Percentiles rank a stretch among this genome's conserved stretches.
Conservation (phyloP, 1,139 yeast species). For the Suhomyces wounanorum region DNA sequence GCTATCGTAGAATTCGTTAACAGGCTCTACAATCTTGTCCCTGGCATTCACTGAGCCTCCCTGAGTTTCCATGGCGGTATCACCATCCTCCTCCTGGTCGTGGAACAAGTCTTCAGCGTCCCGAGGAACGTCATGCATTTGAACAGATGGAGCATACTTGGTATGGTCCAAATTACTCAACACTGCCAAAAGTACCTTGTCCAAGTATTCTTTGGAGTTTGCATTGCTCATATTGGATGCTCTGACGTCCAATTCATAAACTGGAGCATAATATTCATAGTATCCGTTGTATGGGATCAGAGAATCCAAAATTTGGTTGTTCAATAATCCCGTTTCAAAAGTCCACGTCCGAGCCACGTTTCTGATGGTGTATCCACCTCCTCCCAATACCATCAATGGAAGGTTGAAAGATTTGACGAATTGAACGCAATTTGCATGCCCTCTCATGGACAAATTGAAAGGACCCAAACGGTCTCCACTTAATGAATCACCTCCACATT, state of each 20-base stretch:
- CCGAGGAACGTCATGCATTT: slow-evolving; percentile 84
- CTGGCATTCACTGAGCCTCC: slow-evolving; percentile 89
- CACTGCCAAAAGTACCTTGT: slow-evolving; percentile 78
- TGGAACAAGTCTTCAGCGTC: slow-evolving; percentile 74
- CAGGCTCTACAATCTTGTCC: slow-evolving; percentile 67
- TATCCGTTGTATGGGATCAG: slow-evolving; percentile 95
- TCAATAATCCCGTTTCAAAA: slow-evolving; percentile 86
- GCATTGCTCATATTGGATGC: slow-evolving; percentile 97
- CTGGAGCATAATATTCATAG: slow-evolving; percentile 96
- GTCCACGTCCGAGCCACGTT: slow-evolving; percentile 97
- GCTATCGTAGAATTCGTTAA: slow-evolving; percentile 63
- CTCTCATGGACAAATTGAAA: slow-evolving; percentile 86
- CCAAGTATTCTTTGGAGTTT: slow-evolving; percentile 87
- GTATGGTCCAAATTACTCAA: slow-evolving; percentile 80
- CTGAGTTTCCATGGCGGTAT: slow-evolving; percentile 76
- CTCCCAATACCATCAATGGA: slow-evolving; percentile 91
- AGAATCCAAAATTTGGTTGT: slow-evolving; percentile 71
- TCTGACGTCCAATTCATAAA: slow-evolving; percentile 86
- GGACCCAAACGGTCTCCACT: slow-evolving; percentile 92
- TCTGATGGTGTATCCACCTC: slow-evolving; percentile 98
- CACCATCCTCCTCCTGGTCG: slow-evolving; percentile 77
- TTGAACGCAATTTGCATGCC: slow-evolving; percentile 94
- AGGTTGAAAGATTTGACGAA: slow-evolving; percentile 83
- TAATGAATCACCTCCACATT: slow-evolving; percentile 91
- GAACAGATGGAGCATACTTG: slow-evolving; percentile 93